These are phyloP conservation scores for Carex scoparia DNA, from an alignment of 176 grass and related monocot species.

Conservation along the genomic window DNA sequence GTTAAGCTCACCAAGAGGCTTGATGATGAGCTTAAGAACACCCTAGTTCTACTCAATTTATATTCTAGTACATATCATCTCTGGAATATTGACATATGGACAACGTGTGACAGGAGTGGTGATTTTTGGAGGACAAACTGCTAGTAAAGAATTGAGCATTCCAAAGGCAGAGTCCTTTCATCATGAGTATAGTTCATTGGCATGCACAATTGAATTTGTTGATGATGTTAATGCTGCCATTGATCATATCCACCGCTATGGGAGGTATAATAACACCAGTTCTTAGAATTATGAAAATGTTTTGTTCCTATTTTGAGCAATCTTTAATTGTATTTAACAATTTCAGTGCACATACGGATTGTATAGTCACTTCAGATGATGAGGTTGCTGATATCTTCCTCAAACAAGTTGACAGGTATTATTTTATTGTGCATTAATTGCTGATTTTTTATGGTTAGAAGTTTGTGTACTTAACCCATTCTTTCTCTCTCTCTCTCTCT, in stretches of 20 bases:
- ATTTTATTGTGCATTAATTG: not conserved
- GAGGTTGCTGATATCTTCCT: conserved; percentile 67
- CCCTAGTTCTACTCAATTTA: not conserved
- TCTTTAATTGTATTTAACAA: conserved; percentile 8
- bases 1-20: too few species aligned
- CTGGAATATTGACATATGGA: not conserved
- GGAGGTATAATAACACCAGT: conserved; percentile 46
- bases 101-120: conserved; percentile 45
- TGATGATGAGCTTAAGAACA: too few species aligned
- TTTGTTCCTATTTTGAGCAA: not conserved
- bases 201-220: conserved; percentile 80
- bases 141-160: conserved; percentile 39
- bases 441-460: not conserved
- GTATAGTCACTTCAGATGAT: conserved; percentile 63
- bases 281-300: not conserved
- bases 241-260: conserved; percentile 84
- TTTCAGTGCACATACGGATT: conserved; percentile 89
- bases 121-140: conserved; percentile 68
- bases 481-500: not conserved
- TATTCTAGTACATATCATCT: not conserved
- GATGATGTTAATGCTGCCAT: conserved; percentile 80
- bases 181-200: conserved; percentile 83
- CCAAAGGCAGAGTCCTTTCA: conserved; percentile 57
- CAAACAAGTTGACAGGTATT: conserved; percentile 81
- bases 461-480: not conserved